Evolutionary conservation across 208 protist genomes (phyloP), one percentile per base, ranked within the genome.

Genomic region (Naegleria gruberi): DNA sequence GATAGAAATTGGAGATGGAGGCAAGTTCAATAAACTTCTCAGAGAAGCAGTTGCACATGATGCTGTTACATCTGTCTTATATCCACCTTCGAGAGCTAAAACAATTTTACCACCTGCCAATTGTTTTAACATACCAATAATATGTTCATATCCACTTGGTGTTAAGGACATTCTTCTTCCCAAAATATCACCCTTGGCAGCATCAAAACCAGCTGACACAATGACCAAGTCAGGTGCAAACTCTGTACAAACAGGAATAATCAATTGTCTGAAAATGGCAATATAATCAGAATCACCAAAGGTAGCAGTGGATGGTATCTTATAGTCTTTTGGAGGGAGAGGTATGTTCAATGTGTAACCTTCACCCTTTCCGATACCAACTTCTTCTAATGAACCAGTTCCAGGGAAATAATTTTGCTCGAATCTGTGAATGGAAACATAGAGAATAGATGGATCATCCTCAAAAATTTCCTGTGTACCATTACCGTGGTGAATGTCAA

Each of bases 401-500:
- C 96, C 96, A n/a, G 97, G 97, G 91, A 98, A 99, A 92, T 98
- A 99, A 30, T 90, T 83, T 42, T 93, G 91, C 17, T 55, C 65
- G 41, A 55, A 47, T 82, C 97, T 94, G 91, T 99, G 98, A 8
- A 99, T 93, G 5, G 94, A 97, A 23, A 99, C 92, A 83, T 97
- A 97, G 0, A 98, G 93, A 7, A 98, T 95, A 40, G 93, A 95
- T 1, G 94, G 94, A 91, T 98, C 95, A 82, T 97, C 92, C 86
- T 97, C 95, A 90, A 98, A 98, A 46, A 98, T 95, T 83, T 92
- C 94, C 91, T 98, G 96, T 30, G 96, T 98, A 12, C 97, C 97
- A 89, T 98, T 97, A 87, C 97, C 96, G 93, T 99, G 97, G 82
- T 98, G 97, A 15, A 98, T 95, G 90, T 98, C 97, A 97, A 96